phyloP scores from a whole-genome alignment of 352 stramenopile genomes.

The Phytophthora hibernalis region DNA sequence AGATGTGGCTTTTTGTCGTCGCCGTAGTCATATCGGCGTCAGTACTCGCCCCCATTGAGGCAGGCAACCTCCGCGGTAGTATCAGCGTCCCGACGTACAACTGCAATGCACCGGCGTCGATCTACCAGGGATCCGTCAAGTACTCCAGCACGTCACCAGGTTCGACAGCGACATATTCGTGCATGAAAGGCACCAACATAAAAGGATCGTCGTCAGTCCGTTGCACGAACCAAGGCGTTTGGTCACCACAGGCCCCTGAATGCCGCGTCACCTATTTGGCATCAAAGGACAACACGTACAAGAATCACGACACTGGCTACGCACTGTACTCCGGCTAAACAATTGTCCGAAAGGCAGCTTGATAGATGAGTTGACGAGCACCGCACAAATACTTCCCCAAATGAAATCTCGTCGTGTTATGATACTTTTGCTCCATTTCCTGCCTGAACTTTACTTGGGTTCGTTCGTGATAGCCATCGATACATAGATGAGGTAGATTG shows the following conservation, averaged over 20 bases:
- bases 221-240: slow-evolving; percentile 49
- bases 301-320: slow-evolving; percentile 62
- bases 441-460: not conserved
- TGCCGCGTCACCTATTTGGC: slow-evolving; percentile 54
- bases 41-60: slow-evolving; percentile 8
- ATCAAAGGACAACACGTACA: slow-evolving; percentile 64
- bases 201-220: slow-evolving; percentile 33
- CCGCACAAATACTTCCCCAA: slow-evolving; percentile 2
- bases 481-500: slow-evolving; percentile 21
- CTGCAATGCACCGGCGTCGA: slow-evolving; percentile 32
- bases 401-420: slow-evolving; percentile 31
- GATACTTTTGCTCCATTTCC: slow-evolving; percentile 28
- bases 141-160: slow-evolving; percentile 46
- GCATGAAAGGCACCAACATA: slow-evolving; percentile 53
- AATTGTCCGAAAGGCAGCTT: not conserved
- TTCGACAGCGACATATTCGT: slow-evolving; percentile 46
- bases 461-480: slow-evolving; percentile 19
- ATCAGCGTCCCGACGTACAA: slow-evolving; percentile 16
- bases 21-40: not conserved
- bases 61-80: slow-evolving; percentile 37
- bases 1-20: slow-evolving; percentile 13
- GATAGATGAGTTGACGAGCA: not conserved
- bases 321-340: slow-evolving; percentile 60
- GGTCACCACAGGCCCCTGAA: slow-evolving; percentile 41
- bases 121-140: slow-evolving; percentile 54